Evolutionary conservation across 129 eudicot genomes (phyloP).

Genomic region (Centella asiatica): DNA sequence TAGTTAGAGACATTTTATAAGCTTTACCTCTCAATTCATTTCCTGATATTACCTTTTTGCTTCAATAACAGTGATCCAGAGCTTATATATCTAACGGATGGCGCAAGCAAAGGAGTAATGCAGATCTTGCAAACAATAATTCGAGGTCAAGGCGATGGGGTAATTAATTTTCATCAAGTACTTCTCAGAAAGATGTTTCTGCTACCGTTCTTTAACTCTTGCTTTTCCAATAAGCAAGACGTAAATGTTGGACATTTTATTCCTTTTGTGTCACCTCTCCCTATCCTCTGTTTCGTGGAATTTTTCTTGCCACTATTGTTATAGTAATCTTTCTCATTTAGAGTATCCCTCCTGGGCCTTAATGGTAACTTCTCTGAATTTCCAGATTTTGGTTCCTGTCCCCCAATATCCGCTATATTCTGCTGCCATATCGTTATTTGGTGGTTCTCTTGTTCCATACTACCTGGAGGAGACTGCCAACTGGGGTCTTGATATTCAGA

Average conservation of each 20-base stretch:
- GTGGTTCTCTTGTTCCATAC: slow-evolving; percentile 96
- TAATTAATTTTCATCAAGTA: slow-evolving; percentile 18
- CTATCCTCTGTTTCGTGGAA: too few relatives aligned
- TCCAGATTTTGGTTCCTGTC: slow-evolving; percentile 88
- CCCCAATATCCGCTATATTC: slow-evolving; percentile 99
- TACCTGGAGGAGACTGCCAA: slow-evolving; percentile 91
- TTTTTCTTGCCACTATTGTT: too few relatives aligned
- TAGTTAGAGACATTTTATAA: slow-evolving; percentile 4
- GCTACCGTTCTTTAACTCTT: background rate
- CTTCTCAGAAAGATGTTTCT: background rate
- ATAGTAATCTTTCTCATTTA: background rate
- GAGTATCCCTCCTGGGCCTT: background rate
- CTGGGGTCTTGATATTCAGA: slow-evolving; percentile 87
- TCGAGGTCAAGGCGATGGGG: slow-evolving; percentile 82
- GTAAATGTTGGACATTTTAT: slow-evolving; percentile 9
- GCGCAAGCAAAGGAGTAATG: slow-evolving; percentile 99
- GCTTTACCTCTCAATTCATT: background rate
- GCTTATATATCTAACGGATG: slow-evolving; percentile 92
- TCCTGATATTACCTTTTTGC: background rate
- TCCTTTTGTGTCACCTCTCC: background rate
- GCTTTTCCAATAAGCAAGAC: background rate
- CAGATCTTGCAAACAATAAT: slow-evolving; percentile 76
- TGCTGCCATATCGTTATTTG: slow-evolving; percentile 76
- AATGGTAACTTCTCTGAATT: background rate
- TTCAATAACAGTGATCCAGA: slow-evolving; percentile 79